Percentiles rank a stretch among this genome's conserved stretches.
phyloP scores from a whole-genome alignment of 345 rosid species.

The Lepidium aucheri region DNA sequence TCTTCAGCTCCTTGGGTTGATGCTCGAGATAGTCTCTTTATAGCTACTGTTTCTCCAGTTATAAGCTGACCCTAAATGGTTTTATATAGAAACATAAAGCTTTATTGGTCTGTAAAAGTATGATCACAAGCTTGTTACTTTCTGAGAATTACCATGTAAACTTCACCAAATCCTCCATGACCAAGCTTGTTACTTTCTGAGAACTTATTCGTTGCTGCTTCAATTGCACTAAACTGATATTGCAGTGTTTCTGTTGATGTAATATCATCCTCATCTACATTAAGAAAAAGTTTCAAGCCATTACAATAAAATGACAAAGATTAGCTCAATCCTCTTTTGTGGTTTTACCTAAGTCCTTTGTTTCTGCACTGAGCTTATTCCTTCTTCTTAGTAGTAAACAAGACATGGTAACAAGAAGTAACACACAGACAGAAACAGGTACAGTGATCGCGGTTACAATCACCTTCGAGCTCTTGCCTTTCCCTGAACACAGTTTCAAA shows the following conservation, averaged over 20 bases:
- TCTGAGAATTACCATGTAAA: constrained; percentile 38
- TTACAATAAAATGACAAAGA: not conserved
- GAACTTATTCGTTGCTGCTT: constrained; percentile 44
- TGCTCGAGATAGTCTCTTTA: constrained; percentile 37
- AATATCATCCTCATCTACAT: constrained; percentile 30
- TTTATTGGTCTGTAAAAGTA: not conserved
- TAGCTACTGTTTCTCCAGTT: constrained; percentile 35
- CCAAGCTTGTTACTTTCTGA: constrained; percentile 52
- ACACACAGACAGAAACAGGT: constrained; percentile 13
- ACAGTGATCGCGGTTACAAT: constrained; percentile 27
- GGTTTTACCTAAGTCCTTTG: constrained; percentile 31
- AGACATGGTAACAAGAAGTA: constrained; percentile 24
- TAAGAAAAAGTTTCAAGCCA: not conserved
- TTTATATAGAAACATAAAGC: not conserved
- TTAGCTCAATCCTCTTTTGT: not conserved
- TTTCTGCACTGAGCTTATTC: constrained; percentile 16
- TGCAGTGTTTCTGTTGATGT: constrained; percentile 37
- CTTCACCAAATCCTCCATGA: constrained; percentile 65
- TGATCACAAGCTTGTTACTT: not conserved
- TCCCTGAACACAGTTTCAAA: constrained; percentile 21
- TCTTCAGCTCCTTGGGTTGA: constrained; percentile 44
- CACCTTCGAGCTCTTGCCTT: constrained; percentile 13
- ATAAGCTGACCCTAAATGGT: constrained; percentile 22
- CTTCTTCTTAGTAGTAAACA: constrained; percentile 27
- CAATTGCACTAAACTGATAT: constrained; percentile 29